A percentile compares a stretch with the other conserved stretches of the same genome.
phyloP scores from a whole-genome alignment of 225 moss, liverwort and hornwort species.

The Neckera pumila region DNA sequence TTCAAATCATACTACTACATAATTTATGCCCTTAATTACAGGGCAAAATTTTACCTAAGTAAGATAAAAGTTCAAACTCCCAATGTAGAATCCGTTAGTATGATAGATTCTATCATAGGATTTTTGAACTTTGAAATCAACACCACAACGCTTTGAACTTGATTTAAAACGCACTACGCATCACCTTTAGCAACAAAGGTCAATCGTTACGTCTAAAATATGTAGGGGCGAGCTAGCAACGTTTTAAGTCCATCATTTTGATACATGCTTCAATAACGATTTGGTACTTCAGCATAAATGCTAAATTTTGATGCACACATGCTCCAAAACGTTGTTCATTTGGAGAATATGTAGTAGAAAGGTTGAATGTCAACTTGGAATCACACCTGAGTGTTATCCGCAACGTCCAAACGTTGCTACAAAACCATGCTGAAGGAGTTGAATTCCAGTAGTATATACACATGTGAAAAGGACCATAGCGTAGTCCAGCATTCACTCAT shows the following conservation, averaged over 20 bases:
- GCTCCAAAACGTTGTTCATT: not conserved
- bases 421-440: not conserved
- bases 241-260: not conserved
- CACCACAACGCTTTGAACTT: not conserved
- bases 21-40: not conserved
- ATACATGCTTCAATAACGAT: not conserved
- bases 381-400: not conserved
- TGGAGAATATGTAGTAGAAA: not conserved
- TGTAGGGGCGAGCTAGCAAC: not conserved
- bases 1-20: not conserved
- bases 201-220: not conserved
- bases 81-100: not conserved
- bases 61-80: not conserved
- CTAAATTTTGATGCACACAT: not conserved
- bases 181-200: not conserved
- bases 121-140: not conserved
- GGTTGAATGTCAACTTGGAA: not conserved
- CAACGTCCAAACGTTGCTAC: not conserved
- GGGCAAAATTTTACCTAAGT: not conserved
- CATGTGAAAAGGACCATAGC: not conserved
- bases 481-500: not conserved
- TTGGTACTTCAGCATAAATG: not conserved
- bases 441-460: not conserved
- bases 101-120: not conserved
- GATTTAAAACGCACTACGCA: not conserved